Conservation (phyloP, 2,329 filamentous ascomycete species). For the Zasmidium citrigriseum region DNA sequence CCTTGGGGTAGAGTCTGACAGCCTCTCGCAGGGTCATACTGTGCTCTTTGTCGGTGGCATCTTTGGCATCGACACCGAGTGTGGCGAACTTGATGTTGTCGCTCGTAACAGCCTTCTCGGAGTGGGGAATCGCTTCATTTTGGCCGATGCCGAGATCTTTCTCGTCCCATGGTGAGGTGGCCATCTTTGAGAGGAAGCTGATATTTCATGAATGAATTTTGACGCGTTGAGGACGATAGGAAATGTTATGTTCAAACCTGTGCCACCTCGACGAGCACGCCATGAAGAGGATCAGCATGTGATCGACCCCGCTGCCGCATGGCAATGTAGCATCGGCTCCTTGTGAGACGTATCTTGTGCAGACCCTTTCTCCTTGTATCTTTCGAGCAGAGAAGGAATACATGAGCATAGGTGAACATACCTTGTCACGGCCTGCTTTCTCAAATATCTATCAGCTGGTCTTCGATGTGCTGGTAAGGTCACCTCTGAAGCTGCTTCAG, state of each 20-base stretch:
- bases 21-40: constrained; percentile 38
- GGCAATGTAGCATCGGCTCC: background rate
- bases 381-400: too few relatives aligned
- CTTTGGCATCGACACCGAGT: constrained; percentile 2
- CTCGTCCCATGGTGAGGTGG: background rate
- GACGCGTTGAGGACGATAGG: background rate
- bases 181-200: too few relatives aligned
- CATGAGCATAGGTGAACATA: too few relatives aligned
- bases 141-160: background rate
- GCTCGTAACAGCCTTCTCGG: background rate
- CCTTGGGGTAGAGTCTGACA: constrained; percentile 35
- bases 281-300: background rate
- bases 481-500: too few relatives aligned
- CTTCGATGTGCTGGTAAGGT: too few relatives aligned
- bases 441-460: too few relatives aligned
- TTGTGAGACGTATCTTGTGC: background rate
- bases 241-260: background rate
- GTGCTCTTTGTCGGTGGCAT: constrained; percentile 27
- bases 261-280: background rate
- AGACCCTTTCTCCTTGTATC: too few relatives aligned
- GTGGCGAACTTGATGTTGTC: constrained; percentile 2
- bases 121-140: background rate
- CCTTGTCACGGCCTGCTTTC: too few relatives aligned
- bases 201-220: too few relatives aligned
- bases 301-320: background rate